Conservation (phyloP, 768 basidiomycete species). For the Trametes sanguinea region DNA sequence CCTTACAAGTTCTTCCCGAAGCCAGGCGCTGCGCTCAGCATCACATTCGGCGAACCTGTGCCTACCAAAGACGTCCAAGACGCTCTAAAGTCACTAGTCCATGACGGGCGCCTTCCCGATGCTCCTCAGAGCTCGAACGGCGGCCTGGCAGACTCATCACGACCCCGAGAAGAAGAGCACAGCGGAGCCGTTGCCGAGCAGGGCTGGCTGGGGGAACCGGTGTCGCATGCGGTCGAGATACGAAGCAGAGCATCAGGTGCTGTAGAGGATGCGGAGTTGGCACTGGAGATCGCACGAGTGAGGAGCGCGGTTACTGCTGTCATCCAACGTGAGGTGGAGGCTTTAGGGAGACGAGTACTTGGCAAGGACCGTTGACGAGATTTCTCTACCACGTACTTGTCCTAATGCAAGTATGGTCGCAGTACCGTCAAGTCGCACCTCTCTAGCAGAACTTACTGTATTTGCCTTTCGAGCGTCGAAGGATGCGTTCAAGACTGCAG, state of each 20-base stretch:
- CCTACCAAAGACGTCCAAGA: slow-evolving; percentile 40
- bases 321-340: slow-evolving; percentile 34
- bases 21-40: slow-evolving; percentile 59
- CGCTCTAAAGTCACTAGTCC: slow-evolving; percentile 22
- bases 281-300: slow-evolving; percentile 22
- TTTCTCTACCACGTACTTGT: too few relatives aligned
- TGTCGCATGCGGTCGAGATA: background rate
- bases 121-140: slow-evolving; percentile 1
- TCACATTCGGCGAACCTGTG: slow-evolving; percentile 82
- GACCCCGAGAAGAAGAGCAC: slow-evolving; percentile 16
- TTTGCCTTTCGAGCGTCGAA: too few relatives aligned
- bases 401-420: too few relatives aligned
- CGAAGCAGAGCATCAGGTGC: background rate
- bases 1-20: slow-evolving; percentile 76
- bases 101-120: slow-evolving; percentile 1
- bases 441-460: too few relatives aligned
- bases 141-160: background rate
- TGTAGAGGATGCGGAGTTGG: background rate
- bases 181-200: slow-evolving; percentile 6
- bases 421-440: too few relatives aligned
- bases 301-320: slow-evolving; percentile 35
- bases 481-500: too few relatives aligned
- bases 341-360: slow-evolving; percentile 25
- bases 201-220: slow-evolving; percentile 18
- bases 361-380: background rate